Percentiles rank a stretch among this genome's conserved stretches.
phyloP scores from a whole-genome alignment of 176 grass and related monocot species.

The Oropetium thomaeum region DNA sequence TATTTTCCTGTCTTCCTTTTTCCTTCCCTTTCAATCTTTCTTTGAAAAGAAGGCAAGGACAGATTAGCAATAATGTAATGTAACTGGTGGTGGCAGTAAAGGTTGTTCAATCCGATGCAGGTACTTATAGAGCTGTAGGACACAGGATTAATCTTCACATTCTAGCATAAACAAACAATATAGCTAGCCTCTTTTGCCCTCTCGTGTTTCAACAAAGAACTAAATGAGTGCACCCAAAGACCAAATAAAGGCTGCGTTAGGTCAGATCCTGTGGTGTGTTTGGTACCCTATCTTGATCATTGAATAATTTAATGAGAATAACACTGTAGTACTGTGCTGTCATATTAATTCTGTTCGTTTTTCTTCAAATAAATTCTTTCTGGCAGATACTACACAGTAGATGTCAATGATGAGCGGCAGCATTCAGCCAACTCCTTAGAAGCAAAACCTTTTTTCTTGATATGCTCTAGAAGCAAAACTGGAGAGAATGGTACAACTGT shows the following conservation, averaged over 20 bases:
- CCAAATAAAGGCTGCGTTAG: slow-evolving; percentile 26
- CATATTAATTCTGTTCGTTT: background rate
- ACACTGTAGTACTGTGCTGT: background rate
- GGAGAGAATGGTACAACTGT: slow-evolving; percentile 16
- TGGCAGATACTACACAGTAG: background rate
- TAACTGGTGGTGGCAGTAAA: background rate
- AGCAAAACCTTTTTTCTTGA: no score
- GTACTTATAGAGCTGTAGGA: background rate
- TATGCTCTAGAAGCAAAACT: background rate
- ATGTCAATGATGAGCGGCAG: background rate
- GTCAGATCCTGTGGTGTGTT: slow-evolving; percentile 21
- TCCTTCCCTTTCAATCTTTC: background rate
- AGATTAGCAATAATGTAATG: slow-evolving; percentile 24
- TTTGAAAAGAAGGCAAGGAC: background rate
- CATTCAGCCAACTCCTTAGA: background rate
- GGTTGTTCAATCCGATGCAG: background rate
- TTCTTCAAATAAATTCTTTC: background rate
- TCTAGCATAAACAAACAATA: background rate
- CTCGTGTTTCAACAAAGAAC: background rate
- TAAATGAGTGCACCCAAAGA: slow-evolving; percentile 21
- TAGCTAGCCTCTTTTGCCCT: background rate
- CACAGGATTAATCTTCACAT: background rate
- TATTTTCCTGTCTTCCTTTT: background rate
- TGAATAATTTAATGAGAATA: background rate
- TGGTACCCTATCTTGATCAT: background rate